These are phyloP conservation scores for Eucalyptus cloeziana DNA, from an alignment of 345 rosid genomes.

Conservation along the genomic window DNA sequence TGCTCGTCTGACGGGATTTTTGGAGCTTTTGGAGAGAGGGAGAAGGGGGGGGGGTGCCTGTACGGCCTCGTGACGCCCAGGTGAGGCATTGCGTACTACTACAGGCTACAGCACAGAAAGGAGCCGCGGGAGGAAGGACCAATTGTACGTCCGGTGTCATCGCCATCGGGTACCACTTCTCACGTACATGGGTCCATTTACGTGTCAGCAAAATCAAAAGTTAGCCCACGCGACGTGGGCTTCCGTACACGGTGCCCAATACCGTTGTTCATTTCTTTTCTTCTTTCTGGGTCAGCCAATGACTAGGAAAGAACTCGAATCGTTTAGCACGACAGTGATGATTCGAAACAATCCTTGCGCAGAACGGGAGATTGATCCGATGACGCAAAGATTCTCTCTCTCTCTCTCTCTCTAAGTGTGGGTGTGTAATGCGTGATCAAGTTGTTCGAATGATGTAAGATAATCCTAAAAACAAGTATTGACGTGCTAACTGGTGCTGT, in stretches of 20 bases:
- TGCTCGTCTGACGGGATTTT: no score
- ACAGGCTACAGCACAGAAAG: background rate
- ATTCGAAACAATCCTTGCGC: background rate
- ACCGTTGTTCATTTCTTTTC: background rate
- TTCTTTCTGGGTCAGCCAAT: background rate
- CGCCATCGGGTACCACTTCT: background rate
- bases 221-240: background rate
- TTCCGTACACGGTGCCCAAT: background rate
- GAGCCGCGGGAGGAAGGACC: background rate
- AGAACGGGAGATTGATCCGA: background rate
- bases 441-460: background rate
- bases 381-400: background rate
- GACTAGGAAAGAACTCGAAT: background rate
- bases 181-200: background rate
- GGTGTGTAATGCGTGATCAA: background rate
- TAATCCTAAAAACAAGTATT: background rate
- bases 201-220: rapidly evolving
- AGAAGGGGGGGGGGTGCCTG: rapidly evolving
- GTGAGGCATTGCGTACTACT: background rate
- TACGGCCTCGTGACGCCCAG: no score
- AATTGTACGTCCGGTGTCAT: background rate
- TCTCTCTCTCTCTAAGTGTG: background rate
- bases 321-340: background rate
- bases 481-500: background rate
- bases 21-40: background rate